Percentiles rank a stretch among this genome's conserved stretches.
These are phyloP conservation scores for Pascua guehoae DNA, from an alignment of 1,284 basidiomycete genomes.

Conservation along the genomic window DNA sequence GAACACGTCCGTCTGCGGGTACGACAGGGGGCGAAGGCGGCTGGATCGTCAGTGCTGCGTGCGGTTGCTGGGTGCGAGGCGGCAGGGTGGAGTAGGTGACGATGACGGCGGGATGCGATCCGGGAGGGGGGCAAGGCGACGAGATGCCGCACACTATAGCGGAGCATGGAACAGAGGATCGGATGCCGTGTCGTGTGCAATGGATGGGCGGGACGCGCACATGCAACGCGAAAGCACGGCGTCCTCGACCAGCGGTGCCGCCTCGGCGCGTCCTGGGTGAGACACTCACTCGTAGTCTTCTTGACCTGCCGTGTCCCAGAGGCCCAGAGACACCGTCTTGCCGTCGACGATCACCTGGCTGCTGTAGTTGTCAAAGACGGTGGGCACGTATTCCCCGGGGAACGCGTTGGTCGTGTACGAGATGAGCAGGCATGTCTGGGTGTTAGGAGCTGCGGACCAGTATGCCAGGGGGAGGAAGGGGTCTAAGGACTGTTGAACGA, in stretches of 20 bases:
- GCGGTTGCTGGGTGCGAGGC: too few species aligned
- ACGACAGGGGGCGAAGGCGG: slow-evolving; percentile 92
- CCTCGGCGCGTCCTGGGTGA: neutral
- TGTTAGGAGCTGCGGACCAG: neutral
- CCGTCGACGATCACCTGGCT: slow-evolving; percentile 92
- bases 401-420: slow-evolving; percentile 89
- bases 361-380: slow-evolving; percentile 56
- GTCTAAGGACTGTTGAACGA: too few species aligned
- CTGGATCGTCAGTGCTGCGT: slow-evolving; percentile 52
- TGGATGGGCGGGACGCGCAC: neutral
- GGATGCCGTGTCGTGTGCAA: too few species aligned
- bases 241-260: too few species aligned
- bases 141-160: too few species aligned
- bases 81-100: too few species aligned
- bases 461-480: neutral
- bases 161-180: too few species aligned
- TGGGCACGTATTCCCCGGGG: slow-evolving; percentile 95
- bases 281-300: slow-evolving; percentile 65
- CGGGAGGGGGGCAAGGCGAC: too few species aligned
- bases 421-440: slow-evolving; percentile 89
- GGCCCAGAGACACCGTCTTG: slow-evolving; percentile 93
- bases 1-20: slow-evolving; percentile 99
- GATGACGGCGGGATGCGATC: too few species aligned
- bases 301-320: slow-evolving; percentile 99
- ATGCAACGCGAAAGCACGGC: neutral